Base-by-base conservation (phyloP, 1,284 basidiomycete species). In the Apiotrichum akiyoshidainum region DNA sequence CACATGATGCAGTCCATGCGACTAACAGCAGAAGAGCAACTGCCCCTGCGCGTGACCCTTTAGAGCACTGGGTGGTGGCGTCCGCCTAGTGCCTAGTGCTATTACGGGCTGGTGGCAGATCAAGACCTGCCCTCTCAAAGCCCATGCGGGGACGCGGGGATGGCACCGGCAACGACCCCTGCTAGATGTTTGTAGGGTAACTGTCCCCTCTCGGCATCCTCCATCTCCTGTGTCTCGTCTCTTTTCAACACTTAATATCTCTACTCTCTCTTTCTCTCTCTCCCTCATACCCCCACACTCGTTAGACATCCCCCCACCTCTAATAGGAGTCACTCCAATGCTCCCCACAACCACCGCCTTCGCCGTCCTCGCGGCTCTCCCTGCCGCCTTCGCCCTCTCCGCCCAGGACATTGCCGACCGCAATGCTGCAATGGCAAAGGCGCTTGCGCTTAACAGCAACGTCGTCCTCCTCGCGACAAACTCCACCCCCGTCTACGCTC, bases 401-500 rank as follows among this genome's bases (percentile, higher is more conserved):
- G 16, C 46, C 11, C 14, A 10, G 14, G 47, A 48, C 2, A 11
- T 7, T n/a, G 17, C 8, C n/a, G 47, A 48, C n/a, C 47, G 47
- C 33, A 11, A 22, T 4, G 16, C n/a, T 10, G 47, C 47, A 14
- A 48, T 48, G 47, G 22, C 47, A 11, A 26, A 37, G n/a, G 47
- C 31, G 5, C 10, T 16, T 17, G 10, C n/a, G 33, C n/a, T 48
- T n/a, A 48, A 48, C 47, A 9, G n/a, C 34, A n/a, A 16, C 17
- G 34, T 37, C 22, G 16, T n/a, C 17, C 14, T 48, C n/a, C 34
- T 48, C 47, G 47, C n/a, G 10, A 31, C 31, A 10, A 17, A 52
- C 26, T 26, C 69, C 66, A 59, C 79, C 22, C 5, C 22, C 22
- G 39, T 19, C 13, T 79, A 76, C 58, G 71, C 72, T 8, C 77